Evolutionary conservation across 345 rosid genomes (phyloP).

Genomic region (Eucalyptus erythrocorys): DNA sequence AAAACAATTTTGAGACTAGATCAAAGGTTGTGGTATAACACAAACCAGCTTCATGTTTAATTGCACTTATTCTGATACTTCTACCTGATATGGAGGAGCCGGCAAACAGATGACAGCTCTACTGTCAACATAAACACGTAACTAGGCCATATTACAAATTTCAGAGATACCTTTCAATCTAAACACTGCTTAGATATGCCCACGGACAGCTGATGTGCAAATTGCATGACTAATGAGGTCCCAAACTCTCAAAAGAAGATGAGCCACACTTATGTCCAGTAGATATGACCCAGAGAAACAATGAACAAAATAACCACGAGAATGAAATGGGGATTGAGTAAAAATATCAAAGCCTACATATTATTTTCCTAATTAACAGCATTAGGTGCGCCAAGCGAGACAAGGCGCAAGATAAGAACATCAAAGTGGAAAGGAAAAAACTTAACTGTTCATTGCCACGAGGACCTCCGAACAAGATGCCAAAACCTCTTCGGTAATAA

Average conservation of each 20-base stretch:
- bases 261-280: background rate
- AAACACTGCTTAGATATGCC: background rate
- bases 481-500: constrained; percentile 67
- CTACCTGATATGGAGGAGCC: background rate
- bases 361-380: background rate
- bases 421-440: background rate
- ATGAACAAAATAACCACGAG: background rate
- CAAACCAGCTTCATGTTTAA: background rate
- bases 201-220: background rate
- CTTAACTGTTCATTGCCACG: constrained; percentile 90
- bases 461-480: constrained; percentile 64
- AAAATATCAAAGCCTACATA: background rate
- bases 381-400: background rate
- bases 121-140: background rate
- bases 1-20: background rate
- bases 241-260: background rate
- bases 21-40: background rate
- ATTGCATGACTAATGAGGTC: background rate
- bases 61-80: background rate
- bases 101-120: background rate
- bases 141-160: background rate
- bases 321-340: background rate
- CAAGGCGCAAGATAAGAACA: background rate
- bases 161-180: background rate
- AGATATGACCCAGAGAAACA: background rate